These are phyloP conservation scores for Ophiostoma montium DNA, from an alignment of 2,329 filamentous ascomycete genomes.

Conservation along the genomic window DNA sequence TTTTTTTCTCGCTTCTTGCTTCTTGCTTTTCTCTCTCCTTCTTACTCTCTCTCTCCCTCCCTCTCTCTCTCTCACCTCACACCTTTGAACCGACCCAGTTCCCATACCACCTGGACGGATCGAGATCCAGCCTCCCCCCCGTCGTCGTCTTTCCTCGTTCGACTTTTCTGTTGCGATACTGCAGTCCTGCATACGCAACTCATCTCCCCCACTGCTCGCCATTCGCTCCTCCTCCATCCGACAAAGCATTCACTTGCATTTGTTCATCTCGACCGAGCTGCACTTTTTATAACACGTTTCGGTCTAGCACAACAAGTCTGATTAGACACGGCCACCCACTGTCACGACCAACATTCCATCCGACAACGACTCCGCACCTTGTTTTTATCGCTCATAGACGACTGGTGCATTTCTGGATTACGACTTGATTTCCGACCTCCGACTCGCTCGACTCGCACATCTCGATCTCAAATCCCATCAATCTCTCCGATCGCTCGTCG, in stretches of 20 bases:
- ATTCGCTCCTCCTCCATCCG: background rate
- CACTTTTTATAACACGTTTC: background rate
- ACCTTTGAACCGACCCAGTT: background rate
- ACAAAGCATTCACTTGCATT: slow-evolving; percentile 13
- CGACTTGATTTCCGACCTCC: too few species aligned
- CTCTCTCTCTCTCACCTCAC: background rate
- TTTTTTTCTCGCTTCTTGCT: background rate
- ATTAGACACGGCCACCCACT: background rate
- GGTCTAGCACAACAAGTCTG: background rate
- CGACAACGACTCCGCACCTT: too few species aligned
- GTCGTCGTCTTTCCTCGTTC: background rate
- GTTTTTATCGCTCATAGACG: too few species aligned
- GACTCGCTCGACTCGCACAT: too few species aligned
- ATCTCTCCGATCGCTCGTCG: too few species aligned
- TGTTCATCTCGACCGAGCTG: slow-evolving; percentile 10
- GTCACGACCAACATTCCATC: too few species aligned
- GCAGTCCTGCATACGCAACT: background rate
- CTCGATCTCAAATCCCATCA: too few species aligned
- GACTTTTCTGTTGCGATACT: background rate
- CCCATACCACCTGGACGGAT: background rate
- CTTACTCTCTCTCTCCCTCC: background rate
- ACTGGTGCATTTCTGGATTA: too few species aligned
- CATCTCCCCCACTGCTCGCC: background rate
- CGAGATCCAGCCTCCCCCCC: background rate
- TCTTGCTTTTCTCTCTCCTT: background rate